Conservation (phyloP, 140 eudicot genomes). For the Ambrosia hybrid region DNA sequence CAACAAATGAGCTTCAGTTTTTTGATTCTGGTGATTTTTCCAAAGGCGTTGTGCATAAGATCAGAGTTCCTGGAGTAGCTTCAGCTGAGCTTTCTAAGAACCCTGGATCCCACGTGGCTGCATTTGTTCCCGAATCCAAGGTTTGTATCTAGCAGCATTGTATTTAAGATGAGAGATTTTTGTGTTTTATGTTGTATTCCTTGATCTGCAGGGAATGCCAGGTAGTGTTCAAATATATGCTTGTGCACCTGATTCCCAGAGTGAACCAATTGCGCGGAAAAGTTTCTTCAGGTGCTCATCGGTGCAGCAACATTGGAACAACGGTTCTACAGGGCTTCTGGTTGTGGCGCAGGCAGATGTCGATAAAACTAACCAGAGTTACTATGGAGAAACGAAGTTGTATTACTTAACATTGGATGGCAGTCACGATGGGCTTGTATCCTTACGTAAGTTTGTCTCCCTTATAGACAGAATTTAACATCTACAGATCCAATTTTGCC, state of each 20-base stretch:
- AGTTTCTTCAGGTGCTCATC: neutral
- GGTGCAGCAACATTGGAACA: conserved; percentile 80
- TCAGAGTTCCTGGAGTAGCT: too few relatives aligned
- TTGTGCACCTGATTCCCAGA: conserved; percentile 54
- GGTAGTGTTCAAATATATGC: conserved; percentile 81
- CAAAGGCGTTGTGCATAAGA: too few relatives aligned
- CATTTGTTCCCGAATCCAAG: too few relatives aligned
- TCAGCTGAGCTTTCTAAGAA: too few relatives aligned
- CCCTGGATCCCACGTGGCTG: too few relatives aligned
- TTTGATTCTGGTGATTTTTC: too few relatives aligned
- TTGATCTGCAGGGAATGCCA: conserved; percentile 69
- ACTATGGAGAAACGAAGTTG: conserved; percentile 86
- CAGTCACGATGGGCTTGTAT: conserved; percentile 69
- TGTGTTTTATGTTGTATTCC: too few relatives aligned
- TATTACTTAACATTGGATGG: conserved; percentile 89
- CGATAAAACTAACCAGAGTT: conserved; percentile 95
- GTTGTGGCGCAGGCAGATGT: conserved; percentile 83
- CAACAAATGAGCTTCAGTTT: too few relatives aligned
- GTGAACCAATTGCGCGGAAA: conserved; percentile 65
- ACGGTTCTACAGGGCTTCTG: conserved; percentile 81
- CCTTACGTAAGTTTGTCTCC: conserved; percentile 51
- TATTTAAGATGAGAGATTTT: too few relatives aligned
- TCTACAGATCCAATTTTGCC: neutral
- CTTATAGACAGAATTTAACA: neutral
- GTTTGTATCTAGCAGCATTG: too few relatives aligned